Percentiles rank a stretch among this genome's conserved stretches.
Evolutionary conservation across 2,329 filamentous ascomycete genomes (phyloP).

Genomic region (Colletotrichum brevisporum): DNA sequence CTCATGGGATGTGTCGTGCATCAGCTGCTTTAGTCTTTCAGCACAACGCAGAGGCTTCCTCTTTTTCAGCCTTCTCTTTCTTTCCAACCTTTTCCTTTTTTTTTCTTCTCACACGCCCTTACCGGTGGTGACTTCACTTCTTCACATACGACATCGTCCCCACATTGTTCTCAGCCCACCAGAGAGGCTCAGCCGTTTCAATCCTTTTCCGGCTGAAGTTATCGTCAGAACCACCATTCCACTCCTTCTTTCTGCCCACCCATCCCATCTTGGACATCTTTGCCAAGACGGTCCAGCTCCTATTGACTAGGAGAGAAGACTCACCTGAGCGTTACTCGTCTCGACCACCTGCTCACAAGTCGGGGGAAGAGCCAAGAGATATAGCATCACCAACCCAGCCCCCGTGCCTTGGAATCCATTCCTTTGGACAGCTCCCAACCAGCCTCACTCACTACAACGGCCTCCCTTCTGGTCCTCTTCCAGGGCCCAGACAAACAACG

Average conservation of each 20-base stretch:
- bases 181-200: conserved; percentile 31
- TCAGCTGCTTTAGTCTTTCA: conserved; percentile 16
- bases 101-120: conserved; percentile 23
- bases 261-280: conserved; percentile 10
- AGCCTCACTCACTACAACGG: conserved; percentile 14
- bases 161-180: conserved; percentile 16
- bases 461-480: conserved; percentile 9
- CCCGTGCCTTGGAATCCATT: conserved; percentile 17
- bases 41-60: conserved; percentile 11
- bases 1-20: conserved; percentile 16
- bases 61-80: conserved; percentile 12
- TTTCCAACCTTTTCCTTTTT: too few relatives aligned
- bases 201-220: conserved; percentile 33
- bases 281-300: conserved; percentile 28
- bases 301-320: conserved; percentile 34
- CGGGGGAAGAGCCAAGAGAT: conserved; percentile 11
- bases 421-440: conserved; percentile 18
- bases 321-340: conserved; percentile 2
- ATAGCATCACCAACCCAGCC: conserved; percentile 16
- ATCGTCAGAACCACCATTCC: conserved; percentile 26
- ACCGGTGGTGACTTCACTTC: conserved; percentile 25
- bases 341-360: background rate
- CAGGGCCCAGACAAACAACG: conserved; percentile 15
- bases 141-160: conserved; percentile 1
- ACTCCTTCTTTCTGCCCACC: conserved; percentile 28